Evolutionary conservation across 805 yeast species (phyloP), one percentile per base, ranked within the genome.

Genomic region (Metschnikowia henanensis): DNA sequence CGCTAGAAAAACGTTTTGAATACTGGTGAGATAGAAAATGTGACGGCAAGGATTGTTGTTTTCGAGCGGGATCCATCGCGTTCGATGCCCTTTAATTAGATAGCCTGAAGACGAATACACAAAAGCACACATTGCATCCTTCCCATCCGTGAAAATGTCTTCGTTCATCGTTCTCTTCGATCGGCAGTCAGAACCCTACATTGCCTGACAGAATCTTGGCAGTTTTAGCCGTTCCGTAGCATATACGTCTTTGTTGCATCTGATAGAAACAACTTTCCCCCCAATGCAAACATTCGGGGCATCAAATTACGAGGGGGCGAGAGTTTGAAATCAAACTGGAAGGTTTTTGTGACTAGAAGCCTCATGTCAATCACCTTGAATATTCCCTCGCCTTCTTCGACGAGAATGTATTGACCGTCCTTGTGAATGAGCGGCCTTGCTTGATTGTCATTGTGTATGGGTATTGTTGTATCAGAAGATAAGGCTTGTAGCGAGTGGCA

Each of bases 391-490:
- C 35, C 22, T 22, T 53, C 56, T 20, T 53, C 50, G 22, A 53
- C 43, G n/a, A 51, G 6, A 13, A 53, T 36, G 17, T 43, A 42
- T 21, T 46, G 41, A 9, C 28, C 33, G 5, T 17, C 8, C 15
- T 28, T 47, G 21, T 34, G 29, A 9, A 48, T 43, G 25, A 52
- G 45, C n/a, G 56, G 56, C 21, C 32, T 38, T 2, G 51, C 46
- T 16, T 43, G 47, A 25, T 52, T 52, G 33, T 43, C 49, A 20
- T 50, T 52, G n/a, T 41, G 46, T 30, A 50, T 34, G 21, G 41
- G 31, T 10, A 50, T 39, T 5, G n/a, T 29, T 12, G 33, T 20
- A 16, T 36, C 42, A 3, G 40, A 7, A 5, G 32, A 33, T 13
- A 19, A 26, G 29, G 7, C 6, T n/a, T 39, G 30, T 13, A 22